Conservation (phyloP, 805 yeast species). For the Spencermartinsiella europaea region DNA sequence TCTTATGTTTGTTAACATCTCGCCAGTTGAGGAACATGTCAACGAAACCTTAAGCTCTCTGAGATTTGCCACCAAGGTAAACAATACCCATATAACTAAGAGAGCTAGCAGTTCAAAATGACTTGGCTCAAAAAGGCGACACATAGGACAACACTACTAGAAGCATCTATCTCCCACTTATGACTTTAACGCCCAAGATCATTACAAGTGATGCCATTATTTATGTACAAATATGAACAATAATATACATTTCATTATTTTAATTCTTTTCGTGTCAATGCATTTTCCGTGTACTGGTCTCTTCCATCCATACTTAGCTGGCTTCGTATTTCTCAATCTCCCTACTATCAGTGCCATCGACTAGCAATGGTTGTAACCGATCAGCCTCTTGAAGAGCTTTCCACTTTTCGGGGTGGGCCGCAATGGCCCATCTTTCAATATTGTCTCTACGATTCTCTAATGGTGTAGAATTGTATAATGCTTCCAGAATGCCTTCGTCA, state of each 20-base stretch:
- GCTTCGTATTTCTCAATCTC: too few species aligned
- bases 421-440: slow-evolving; percentile 38
- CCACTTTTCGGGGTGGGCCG: slow-evolving; percentile 37
- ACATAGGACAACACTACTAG: too few species aligned
- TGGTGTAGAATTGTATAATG: slow-evolving; percentile 42
- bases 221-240: neutral
- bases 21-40: slow-evolving; percentile 57
- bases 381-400: slow-evolving; percentile 29
- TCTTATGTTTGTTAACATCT: slow-evolving; percentile 85
- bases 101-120: neutral
- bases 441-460: slow-evolving; percentile 33
- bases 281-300: neutral
- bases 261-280: neutral
- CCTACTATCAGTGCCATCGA: neutral
- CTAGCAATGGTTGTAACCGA: slow-evolving; percentile 22
- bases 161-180: too few species aligned
- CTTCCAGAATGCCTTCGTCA: slow-evolving; percentile 24
- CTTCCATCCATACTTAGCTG: neutral
- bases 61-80: slow-evolving; percentile 70
- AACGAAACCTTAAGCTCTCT: slow-evolving; percentile 80
- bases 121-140: neutral
- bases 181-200: neutral
- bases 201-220: neutral
- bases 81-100: slow-evolving; percentile 20
- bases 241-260: neutral